phyloP scores from a whole-genome alignment of 2,329 filamentous ascomycete species.

The Trichophyton simii region DNA sequence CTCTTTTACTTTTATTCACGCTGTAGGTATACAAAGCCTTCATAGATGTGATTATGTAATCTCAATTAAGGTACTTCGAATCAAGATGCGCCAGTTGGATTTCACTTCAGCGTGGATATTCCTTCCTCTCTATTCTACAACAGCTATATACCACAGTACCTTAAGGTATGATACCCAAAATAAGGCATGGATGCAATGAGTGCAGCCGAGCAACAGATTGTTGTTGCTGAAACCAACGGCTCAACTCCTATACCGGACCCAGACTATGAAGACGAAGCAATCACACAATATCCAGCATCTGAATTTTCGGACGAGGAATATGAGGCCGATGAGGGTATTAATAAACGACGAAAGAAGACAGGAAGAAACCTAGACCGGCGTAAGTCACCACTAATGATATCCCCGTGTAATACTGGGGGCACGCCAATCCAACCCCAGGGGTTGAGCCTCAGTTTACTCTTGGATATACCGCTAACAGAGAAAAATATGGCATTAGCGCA shows the following conservation, averaged over 20 bases:
- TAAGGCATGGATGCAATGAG: background rate
- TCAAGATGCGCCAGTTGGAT: too few relatives aligned
- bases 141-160: background rate
- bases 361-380: background rate
- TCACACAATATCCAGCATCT: background rate
- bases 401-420: too few relatives aligned
- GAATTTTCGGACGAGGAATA: constrained; percentile 17
- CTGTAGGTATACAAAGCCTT: background rate
- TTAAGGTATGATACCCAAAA: background rate
- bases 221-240: background rate
- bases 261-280: background rate
- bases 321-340: constrained; percentile 12
- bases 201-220: background rate
- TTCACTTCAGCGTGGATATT: too few relatives aligned
- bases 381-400: background rate
- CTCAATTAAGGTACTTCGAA: too few relatives aligned
- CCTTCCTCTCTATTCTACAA: background rate
- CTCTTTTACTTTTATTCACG: background rate
- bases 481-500: background rate
- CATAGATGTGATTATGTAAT: too few relatives aligned
- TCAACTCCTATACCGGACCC: background rate
- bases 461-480: background rate
- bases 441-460: background rate
- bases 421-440: background rate
- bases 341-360: background rate